Percentiles rank a stretch among this genome's conserved stretches.
Evolutionary conservation across 805 yeast genomes (phyloP).

Genomic region (Ogataea pignaliae): DNA sequence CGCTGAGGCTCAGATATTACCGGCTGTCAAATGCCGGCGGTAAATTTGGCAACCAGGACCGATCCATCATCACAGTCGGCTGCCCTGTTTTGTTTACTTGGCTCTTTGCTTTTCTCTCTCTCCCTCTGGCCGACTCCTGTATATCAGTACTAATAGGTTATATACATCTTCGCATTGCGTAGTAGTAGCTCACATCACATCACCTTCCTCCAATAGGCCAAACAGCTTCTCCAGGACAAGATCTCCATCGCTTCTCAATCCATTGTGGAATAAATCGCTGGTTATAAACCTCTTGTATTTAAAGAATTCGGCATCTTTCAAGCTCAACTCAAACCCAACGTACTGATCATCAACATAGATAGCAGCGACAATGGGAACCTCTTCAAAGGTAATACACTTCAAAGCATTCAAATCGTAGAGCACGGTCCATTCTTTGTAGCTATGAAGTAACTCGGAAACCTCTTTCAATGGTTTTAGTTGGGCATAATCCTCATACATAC

Average conservation of each 20-base stretch:
- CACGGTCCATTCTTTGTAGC: conserved; percentile 26
- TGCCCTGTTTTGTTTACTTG: too few relatives aligned
- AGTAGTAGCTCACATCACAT: conserved; percentile 22
- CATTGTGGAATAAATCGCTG: conserved; percentile 48
- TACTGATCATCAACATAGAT: conserved; percentile 47
- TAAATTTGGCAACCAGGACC: too few relatives aligned
- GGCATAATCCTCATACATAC: conserved; percentile 45
- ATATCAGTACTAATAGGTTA: too few relatives aligned
- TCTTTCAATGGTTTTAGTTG: conserved; percentile 37
- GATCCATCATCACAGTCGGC: too few relatives aligned
- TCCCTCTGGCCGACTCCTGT: too few relatives aligned
- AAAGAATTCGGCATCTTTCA: conserved; percentile 11
- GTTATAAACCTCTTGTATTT: conserved; percentile 39
- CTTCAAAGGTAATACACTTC: conserved; percentile 7
- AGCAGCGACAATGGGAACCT: conserved; percentile 45
- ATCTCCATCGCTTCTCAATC: conserved; percentile 39
- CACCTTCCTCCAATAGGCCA: conserved; percentile 33
- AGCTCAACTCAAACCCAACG: conserved; percentile 42
- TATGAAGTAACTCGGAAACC: conserved; percentile 35
- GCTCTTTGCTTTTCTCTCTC: too few relatives aligned
- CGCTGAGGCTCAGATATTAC: too few relatives aligned
- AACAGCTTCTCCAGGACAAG: conserved; percentile 38
- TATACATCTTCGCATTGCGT: too few relatives aligned
- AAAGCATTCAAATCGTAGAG: conserved; percentile 24
- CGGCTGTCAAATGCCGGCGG: too few relatives aligned